phyloP scores from a whole-genome alignment of 768 basidiomycete species.

The Mycena amicta region DNA sequence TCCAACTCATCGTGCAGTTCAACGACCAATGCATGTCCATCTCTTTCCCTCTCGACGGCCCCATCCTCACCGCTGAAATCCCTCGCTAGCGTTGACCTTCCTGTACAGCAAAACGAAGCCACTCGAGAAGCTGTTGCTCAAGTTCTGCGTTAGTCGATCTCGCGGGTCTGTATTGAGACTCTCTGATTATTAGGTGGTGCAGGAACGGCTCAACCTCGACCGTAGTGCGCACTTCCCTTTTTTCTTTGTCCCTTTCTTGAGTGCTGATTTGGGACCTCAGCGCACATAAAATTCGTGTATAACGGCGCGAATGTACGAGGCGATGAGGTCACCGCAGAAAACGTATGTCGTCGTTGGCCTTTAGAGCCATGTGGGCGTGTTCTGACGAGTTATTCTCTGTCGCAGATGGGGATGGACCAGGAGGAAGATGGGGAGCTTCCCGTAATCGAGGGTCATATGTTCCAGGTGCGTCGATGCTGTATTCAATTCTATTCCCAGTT shows the following conservation, averaged over 20 bases:
- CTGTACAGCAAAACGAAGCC: neutral
- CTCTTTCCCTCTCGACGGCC: no score
- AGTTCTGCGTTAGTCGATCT: neutral
- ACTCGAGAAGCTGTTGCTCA: neutral
- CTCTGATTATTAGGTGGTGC: neutral
- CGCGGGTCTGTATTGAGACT: neutral
- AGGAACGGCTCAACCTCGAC: neutral
- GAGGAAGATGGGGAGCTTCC: neutral
- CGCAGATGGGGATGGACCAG: neutral
- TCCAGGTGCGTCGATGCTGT: neutral
- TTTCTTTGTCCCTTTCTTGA: neutral
- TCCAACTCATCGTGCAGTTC: no score
- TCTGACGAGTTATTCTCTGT: neutral
- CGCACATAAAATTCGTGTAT: neutral
- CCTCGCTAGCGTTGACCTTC: neutral
- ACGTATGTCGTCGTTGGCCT: neutral
- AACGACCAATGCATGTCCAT: no score
- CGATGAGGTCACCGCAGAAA: neutral
- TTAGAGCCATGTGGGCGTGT: neutral
- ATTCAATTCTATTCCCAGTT: no score
- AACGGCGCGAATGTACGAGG: neutral
- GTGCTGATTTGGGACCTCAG: neutral
- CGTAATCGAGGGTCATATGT: neutral
- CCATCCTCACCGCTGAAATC: no score
- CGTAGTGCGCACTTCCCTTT: neutral